Base-by-base conservation (phyloP, 2,329 filamentous ascomycete species). In the Orbilia javanica region DNA sequence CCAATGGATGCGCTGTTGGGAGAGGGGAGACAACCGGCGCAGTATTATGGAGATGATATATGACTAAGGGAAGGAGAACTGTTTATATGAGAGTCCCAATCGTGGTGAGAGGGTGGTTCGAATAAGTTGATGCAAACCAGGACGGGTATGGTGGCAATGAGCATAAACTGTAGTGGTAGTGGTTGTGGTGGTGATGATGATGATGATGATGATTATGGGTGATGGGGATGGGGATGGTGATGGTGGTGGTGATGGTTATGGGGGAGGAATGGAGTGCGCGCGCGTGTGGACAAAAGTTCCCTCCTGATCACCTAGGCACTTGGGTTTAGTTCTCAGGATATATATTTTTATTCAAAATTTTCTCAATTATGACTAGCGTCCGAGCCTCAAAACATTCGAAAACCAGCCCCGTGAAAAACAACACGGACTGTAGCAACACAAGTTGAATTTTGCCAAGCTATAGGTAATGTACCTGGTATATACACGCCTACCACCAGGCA, bases 201-300 rank as follows among this genome's bases (percentile, higher is more conserved):
- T 42, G 31, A 60, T 60, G 31, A 25, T 42, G 55, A 57, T 18
- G 25, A 31, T 55, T 3, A 34, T 34, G 31, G 31, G 31, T 36
- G 55, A 34, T 62, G 42, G 29, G 4, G 64, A 44, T 31, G 63
- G 48, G 50, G 34, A 22, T 31, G 62, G 20, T 42, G 70, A 29
- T 15, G 73, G 48, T 48, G 73, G 25, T 25, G 64, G 34, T 22
- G 71, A 8, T 48, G 64, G 29, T 64, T 53, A 25, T 27, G 72
- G 27, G 10, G 13, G 27, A 11, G 48, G 20, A 10, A 20, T 6
- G 52, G 4, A 65, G 31, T 25, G 22, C 25, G 42, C 39, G 27
- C 67, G 57, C 50, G 48, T n/a, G 52, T 48, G 8, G 44, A 4
- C 44, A 20, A 36, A 7, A 10, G 34, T 39, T 39, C 36, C n/a